Conservation (phyloP, 495 filamentous ascomycete species). For the Neurospora sp. region DNA sequence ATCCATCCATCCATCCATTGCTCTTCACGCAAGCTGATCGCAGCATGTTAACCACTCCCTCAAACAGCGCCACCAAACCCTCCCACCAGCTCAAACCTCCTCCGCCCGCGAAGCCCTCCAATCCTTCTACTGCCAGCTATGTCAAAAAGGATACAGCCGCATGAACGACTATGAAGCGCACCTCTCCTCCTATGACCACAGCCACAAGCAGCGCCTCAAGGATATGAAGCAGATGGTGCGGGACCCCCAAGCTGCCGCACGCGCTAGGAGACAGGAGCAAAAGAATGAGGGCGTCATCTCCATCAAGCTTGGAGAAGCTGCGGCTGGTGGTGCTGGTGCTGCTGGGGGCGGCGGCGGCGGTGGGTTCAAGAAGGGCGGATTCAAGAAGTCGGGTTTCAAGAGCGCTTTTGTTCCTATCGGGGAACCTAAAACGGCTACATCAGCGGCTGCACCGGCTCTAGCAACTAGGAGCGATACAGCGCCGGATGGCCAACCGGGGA, state of each 20-base stretch:
- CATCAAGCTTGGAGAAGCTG: slow-evolving; percentile 42
- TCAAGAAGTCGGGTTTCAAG: slow-evolving; percentile 43
- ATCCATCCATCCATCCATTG: neutral
- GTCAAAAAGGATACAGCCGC: slow-evolving; percentile 57
- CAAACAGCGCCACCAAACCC: slow-evolving; percentile 37
- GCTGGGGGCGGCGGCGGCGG: slow-evolving; percentile 6
- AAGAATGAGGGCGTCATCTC: slow-evolving; percentile 55
- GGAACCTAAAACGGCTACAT: neutral
- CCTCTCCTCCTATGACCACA: slow-evolving; percentile 60
- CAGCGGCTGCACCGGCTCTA: slow-evolving; percentile 1
- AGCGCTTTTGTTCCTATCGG: slow-evolving; percentile 39
- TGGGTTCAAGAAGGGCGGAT: slow-evolving; percentile 47
- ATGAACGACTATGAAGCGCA: slow-evolving; percentile 65
- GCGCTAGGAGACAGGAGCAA: slow-evolving; percentile 60
- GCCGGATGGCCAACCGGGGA: slow-evolving; percentile 12
- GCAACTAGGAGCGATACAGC: slow-evolving; percentile 6
- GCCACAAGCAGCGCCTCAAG: slow-evolving; percentile 54
- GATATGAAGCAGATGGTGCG: slow-evolving; percentile 58
- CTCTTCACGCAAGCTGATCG: neutral
- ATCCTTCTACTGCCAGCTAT: slow-evolving; percentile 76
- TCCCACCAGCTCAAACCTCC: slow-evolving; percentile 57
- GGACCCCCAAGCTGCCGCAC: slow-evolving; percentile 44
- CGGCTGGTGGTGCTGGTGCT: slow-evolving; percentile 5
- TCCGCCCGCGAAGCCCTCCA: slow-evolving; percentile 80
- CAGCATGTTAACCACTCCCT: neutral